Conservation (phyloP, 2,329 filamentous ascomycete genomes). For the Pseudocercospora fijiensis region DNA sequence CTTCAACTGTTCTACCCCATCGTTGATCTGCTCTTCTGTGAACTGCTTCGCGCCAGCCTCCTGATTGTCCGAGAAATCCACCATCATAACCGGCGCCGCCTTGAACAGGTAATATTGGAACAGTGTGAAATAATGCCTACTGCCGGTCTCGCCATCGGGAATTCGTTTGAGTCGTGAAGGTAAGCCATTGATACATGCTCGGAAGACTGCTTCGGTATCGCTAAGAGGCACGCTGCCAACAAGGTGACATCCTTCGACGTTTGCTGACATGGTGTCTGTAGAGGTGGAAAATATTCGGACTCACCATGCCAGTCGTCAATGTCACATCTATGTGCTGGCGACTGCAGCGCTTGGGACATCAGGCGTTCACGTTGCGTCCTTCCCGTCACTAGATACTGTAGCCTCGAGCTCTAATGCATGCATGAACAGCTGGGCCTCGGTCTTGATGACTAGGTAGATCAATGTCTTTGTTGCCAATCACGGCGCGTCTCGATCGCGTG, state of each 20-base stretch:
- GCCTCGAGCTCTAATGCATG: constrained; percentile 3
- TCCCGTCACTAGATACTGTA: not conserved
- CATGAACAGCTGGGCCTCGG: not conserved
- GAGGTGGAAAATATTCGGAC: not conserved
- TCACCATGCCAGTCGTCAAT: not conserved
- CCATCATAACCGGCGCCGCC: constrained; percentile 12
- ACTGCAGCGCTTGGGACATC: not conserved
- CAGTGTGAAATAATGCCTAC: constrained; percentile 37
- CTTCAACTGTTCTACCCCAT: constrained; percentile 21
- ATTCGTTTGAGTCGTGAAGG: constrained; percentile 39
- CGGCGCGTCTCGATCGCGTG: not conserved
- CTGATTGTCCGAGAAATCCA: constrained; percentile 12
- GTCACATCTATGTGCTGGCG: not conserved
- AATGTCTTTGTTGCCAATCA: not conserved
- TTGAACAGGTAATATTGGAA: constrained; percentile 34
- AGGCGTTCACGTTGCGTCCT: not conserved
- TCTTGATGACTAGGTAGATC: not conserved
- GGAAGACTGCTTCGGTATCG: constrained; percentile 38
- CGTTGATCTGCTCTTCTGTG: constrained; percentile 23
- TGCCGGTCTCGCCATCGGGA: constrained; percentile 46
- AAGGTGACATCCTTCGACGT: constrained; percentile 32
- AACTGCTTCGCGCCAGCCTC: constrained; percentile 14
- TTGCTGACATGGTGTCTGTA: constrained; percentile 9
- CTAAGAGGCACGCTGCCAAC: constrained; percentile 41
- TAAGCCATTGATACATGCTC: constrained; percentile 29